phyloP scores from a whole-genome alignment of 2,329 filamentous ascomycete genomes.

The Paracamarosporium sp. region DNA sequence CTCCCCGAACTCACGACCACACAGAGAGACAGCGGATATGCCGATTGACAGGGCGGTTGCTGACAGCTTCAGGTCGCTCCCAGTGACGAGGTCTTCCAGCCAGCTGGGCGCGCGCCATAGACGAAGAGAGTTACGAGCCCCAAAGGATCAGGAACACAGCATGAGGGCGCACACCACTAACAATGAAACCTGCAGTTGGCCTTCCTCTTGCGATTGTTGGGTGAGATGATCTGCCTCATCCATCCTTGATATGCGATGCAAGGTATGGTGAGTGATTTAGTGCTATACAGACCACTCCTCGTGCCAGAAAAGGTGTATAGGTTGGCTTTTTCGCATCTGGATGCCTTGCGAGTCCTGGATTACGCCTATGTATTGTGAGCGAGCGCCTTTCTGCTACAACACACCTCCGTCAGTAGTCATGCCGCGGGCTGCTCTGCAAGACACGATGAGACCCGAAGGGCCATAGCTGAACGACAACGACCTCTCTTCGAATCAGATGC shows the following conservation, averaged over 20 bases:
- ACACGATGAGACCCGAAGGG: too few relatives aligned
- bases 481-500: too few relatives aligned
- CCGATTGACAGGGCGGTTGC: conserved; percentile 3
- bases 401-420: too few relatives aligned
- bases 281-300: not conserved
- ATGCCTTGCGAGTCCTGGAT: too few relatives aligned
- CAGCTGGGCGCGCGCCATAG: not conserved
- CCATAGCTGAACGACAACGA: too few relatives aligned
- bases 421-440: too few relatives aligned
- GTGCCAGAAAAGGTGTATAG: not conserved
- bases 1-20: not conserved
- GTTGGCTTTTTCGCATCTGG: not conserved
- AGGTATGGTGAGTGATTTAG: not conserved
- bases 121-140: not conserved
- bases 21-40: not conserved
- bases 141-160: not conserved
- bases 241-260: not conserved
- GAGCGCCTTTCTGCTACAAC: too few relatives aligned
- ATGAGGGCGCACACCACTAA: not conserved
- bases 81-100: not conserved
- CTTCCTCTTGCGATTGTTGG: not conserved
- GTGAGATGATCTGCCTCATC: not conserved
- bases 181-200: not conserved
- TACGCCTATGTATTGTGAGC: too few relatives aligned
- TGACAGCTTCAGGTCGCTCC: not conserved